Percentiles rank a stretch among this genome's conserved stretches.
Conservation (phyloP, 345 rosid genomes). For the Angophora floribunda region DNA sequence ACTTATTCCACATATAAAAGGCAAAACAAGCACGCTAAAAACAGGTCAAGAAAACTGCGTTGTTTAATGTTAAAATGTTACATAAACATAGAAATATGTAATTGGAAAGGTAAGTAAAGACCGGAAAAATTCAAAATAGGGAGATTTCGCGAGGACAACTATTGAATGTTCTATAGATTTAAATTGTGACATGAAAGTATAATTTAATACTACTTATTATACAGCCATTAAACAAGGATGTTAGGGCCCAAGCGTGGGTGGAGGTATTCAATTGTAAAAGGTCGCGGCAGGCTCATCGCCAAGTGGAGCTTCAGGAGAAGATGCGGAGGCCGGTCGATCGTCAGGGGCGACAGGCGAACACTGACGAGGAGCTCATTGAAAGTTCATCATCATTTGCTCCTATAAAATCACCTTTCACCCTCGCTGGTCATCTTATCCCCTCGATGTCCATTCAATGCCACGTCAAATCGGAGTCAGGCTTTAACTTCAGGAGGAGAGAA, state of each 20-base stretch:
- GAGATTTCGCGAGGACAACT: not conserved
- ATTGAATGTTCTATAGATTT: rapidly evolving
- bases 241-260: not conserved
- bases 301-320: not conserved
- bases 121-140: not conserved
- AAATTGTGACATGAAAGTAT: not conserved
- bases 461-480: not conserved
- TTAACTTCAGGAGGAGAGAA: not conserved
- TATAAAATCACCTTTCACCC: not conserved
- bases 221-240: not conserved
- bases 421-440: not conserved
- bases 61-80: too few species aligned
- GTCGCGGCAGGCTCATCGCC: not conserved
- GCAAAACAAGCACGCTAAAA: not conserved
- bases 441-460: not conserved
- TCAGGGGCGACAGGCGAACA: not conserved
- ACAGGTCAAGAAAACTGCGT: not conserved
- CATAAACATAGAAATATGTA: too few species aligned
- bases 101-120: not conserved
- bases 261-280: not conserved
- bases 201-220: too few species aligned
- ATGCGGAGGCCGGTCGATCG: not conserved
- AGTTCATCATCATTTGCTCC: not conserved
- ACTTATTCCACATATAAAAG: too few species aligned
- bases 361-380: not conserved